These are phyloP conservation scores for Ascochyta viciae-villosae DNA, from an alignment of 2,329 filamentous ascomycete species.

Conservation along the genomic window DNA sequence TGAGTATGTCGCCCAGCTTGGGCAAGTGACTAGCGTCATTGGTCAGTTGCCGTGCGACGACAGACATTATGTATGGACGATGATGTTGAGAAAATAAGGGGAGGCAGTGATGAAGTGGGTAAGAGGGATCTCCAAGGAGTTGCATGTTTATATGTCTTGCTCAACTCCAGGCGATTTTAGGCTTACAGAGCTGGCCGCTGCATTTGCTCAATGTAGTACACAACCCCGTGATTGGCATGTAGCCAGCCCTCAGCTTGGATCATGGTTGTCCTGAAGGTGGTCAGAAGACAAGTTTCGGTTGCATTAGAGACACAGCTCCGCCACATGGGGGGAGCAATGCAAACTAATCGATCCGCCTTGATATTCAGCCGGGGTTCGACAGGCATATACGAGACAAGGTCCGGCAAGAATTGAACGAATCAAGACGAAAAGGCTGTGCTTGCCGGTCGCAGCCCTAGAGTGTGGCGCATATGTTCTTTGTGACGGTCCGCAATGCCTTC, in stretches of 20 bases:
- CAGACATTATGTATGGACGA: conserved; percentile 2
- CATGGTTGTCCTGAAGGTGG: neutral
- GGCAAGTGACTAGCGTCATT: conserved; percentile 9
- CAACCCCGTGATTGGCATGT: neutral
- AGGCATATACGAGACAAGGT: neutral
- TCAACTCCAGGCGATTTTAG: neutral
- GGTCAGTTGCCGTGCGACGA: neutral
- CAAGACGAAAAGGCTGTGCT: neutral
- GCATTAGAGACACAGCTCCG: conserved; percentile 2
- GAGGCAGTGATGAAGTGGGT: neutral
- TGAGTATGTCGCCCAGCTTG: neutral
- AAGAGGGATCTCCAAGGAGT: neutral
- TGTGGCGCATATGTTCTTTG: neutral
- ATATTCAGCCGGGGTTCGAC: neutral
- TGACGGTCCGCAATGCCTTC: neutral
- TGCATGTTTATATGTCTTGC: neutral
- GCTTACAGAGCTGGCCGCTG: neutral
- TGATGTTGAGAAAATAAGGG: neutral
- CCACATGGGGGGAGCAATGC: neutral
- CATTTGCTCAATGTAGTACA: neutral
- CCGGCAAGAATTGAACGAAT: neutral
- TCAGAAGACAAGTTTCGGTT: neutral
- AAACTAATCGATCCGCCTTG: neutral
- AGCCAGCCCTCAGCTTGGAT: neutral
- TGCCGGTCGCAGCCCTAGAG: neutral